These are phyloP conservation scores for Puccinia triticina DNA, from an alignment of 1,284 basidiomycete species.

Conservation along the genomic window DNA sequence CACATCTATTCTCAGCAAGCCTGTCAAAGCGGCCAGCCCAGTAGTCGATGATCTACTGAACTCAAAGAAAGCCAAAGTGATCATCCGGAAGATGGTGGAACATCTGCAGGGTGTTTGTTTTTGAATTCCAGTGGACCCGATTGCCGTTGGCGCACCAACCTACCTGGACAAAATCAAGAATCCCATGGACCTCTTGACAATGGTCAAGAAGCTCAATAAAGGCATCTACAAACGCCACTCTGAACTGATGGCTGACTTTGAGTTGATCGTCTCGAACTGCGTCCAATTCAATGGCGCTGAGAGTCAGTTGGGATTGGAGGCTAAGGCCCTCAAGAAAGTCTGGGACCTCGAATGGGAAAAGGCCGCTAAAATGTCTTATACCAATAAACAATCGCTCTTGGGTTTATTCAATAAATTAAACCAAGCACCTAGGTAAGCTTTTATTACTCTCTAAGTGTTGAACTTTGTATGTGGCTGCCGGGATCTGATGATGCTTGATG, in stretches of 20 bases:
- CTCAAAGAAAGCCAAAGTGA: slow-evolving; percentile 70
- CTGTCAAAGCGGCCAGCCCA: slow-evolving; percentile 43
- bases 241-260: slow-evolving; percentile 77
- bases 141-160: slow-evolving; percentile 64
- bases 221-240: slow-evolving; percentile 76
- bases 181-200: slow-evolving; percentile 94
- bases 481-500: slow-evolving; percentile 56
- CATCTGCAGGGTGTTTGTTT: slow-evolving; percentile 77
- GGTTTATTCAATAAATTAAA: slow-evolving; percentile 32
- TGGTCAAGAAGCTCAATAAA: slow-evolving; percentile 71
- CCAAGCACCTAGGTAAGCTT: slow-evolving; percentile 58
- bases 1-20: slow-evolving; percentile 24
- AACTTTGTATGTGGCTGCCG: slow-evolving; percentile 58
- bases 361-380: slow-evolving; percentile 64
- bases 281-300: slow-evolving; percentile 79
- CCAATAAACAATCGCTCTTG: slow-evolving; percentile 22
- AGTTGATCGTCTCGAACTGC: slow-evolving; percentile 80
- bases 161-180: slow-evolving; percentile 88
- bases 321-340: slow-evolving; percentile 72
- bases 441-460: slow-evolving; percentile 4
- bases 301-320: slow-evolving; percentile 74
- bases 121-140: slow-evolving; percentile 80
- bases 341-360: slow-evolving; percentile 87
- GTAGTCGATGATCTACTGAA: slow-evolving; percentile 56
- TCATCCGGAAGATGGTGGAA: slow-evolving; percentile 71